Evolutionary conservation across 345 rosid species (phyloP).

Genomic region (Aquilaria yunnanensis): DNA sequence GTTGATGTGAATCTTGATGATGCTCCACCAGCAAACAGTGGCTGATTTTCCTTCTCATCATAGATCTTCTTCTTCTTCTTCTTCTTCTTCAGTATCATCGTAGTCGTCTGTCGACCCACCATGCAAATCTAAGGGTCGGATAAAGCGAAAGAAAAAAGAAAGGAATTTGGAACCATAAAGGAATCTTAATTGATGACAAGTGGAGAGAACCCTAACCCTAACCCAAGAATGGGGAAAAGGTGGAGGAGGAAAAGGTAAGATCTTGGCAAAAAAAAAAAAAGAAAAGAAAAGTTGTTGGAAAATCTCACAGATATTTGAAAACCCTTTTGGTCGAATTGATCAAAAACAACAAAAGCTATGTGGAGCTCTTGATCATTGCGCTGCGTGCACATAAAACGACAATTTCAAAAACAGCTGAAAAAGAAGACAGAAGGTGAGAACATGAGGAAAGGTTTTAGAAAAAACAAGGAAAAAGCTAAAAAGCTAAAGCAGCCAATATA

Average conservation of each 20-base stretch:
- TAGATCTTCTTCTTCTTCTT: conserved; percentile 12
- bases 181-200: no score
- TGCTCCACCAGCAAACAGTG: conserved; percentile 79
- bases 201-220: conserved; percentile 36
- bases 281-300: conserved; percentile 1
- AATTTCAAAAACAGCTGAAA: not conserved
- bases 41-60: conserved; percentile 24
- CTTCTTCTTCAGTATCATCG: not conserved
- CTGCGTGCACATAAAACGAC: conserved; percentile 1
- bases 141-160: conserved; percentile 11
- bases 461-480: not conserved
- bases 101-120: conserved; percentile 4
- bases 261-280: not conserved
- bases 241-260: no score
- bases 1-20: conserved; percentile 85
- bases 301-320: conserved; percentile 10
- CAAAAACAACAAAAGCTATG: not conserved
- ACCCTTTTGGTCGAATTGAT: conserved; percentile 13
- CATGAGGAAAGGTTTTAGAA: not conserved
- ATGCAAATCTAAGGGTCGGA: conserved; percentile 4
- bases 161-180: no score
- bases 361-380: no score
- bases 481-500: not conserved
- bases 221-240: conserved; percentile 11
- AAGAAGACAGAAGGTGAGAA: not conserved